Conservation (phyloP, 108 stramenopile genomes). For the Stephanodiscus triporus region DNA sequence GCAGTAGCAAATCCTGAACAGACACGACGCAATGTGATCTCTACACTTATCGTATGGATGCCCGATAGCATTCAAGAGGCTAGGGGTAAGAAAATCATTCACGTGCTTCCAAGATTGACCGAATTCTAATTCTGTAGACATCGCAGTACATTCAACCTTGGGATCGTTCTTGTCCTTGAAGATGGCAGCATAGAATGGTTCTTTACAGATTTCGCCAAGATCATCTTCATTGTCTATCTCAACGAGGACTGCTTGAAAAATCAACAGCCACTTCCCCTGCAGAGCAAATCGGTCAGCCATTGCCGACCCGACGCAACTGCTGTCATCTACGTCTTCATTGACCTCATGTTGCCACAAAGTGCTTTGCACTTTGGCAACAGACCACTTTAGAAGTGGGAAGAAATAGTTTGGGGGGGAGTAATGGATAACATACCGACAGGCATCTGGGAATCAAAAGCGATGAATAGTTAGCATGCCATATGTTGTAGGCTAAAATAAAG, state of each 20-base stretch:
- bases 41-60: slow-evolving; percentile 91
- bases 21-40: slow-evolving; percentile 80
- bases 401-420: slow-evolving; percentile 64
- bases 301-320: slow-evolving; percentile 26
- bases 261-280: slow-evolving; percentile 85
- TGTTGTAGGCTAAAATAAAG: background rate
- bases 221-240: slow-evolving; percentile 72
- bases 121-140: slow-evolving; percentile 25
- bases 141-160: slow-evolving; percentile 2
- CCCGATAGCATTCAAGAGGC: slow-evolving; percentile 70
- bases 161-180: slow-evolving; percentile 17
- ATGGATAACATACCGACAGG: slow-evolving; percentile 73
- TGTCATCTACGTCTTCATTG: slow-evolving; percentile 29
- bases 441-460: slow-evolving; percentile 32
- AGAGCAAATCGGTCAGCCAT: slow-evolving; percentile 76
- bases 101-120: slow-evolving; percentile 73
- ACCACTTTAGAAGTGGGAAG: slow-evolving; percentile 61
- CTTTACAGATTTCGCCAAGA: slow-evolving; percentile 23
- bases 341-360: slow-evolving; percentile 77
- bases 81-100: slow-evolving; percentile 59
- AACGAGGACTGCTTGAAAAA: slow-evolving; percentile 74
- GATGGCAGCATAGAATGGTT: slow-evolving; percentile 43
- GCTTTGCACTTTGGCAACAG: slow-evolving; percentile 62
- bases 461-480: background rate
- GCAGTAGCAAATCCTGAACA: slow-evolving; percentile 84